These are phyloP conservation scores for Exobasidium rhododendri DNA, from an alignment of 1,284 basidiomycete species.

Conservation along the genomic window DNA sequence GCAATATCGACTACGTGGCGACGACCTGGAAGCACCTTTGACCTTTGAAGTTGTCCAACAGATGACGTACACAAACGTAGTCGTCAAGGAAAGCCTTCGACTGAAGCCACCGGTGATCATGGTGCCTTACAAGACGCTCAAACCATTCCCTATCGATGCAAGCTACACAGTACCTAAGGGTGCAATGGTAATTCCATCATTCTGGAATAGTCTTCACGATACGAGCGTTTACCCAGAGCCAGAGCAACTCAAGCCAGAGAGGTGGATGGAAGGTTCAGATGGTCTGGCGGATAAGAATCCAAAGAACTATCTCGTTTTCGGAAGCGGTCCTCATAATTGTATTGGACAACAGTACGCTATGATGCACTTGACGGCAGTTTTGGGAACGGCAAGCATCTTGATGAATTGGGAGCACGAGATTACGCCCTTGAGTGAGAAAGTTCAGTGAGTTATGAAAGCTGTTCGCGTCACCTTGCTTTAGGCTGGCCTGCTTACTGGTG, in stretches of 20 bases:
- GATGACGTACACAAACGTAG: conserved; percentile 87
- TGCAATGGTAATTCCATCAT: conserved; percentile 95
- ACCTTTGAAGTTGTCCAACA: conserved; percentile 85
- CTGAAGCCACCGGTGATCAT: conserved; percentile 71
- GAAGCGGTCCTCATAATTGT: conserved; percentile 76
- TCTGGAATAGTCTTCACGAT: conserved; percentile 87
- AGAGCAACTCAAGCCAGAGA: conserved; percentile 77
- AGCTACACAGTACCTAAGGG: conserved; percentile 87
- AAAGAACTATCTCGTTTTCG: conserved; percentile 94
- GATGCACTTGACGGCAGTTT: conserved; percentile 82
- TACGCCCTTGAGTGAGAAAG: conserved; percentile 75
- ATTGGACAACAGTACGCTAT: conserved; percentile 89
- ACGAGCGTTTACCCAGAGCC: conserved; percentile 82
- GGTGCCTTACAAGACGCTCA: conserved; percentile 89
- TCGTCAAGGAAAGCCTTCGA: conserved; percentile 87
- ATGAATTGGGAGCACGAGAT: conserved; percentile 85
- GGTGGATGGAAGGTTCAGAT: conserved; percentile 83
- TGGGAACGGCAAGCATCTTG: conserved; percentile 77
- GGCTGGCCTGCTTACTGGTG: conserved; percentile 2
- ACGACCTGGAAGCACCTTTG: conserved; percentile 74
- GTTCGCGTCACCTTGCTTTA: conserved; percentile 44
- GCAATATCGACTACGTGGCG: conserved; percentile 77
- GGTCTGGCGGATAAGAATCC: conserved; percentile 75
- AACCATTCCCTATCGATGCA: conserved; percentile 82
- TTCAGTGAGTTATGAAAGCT: conserved; percentile 63